These are phyloP conservation scores for Balamuthia mandrillaris DNA, from an alignment of 208 protist genomes.

Conservation along the genomic window DNA sequence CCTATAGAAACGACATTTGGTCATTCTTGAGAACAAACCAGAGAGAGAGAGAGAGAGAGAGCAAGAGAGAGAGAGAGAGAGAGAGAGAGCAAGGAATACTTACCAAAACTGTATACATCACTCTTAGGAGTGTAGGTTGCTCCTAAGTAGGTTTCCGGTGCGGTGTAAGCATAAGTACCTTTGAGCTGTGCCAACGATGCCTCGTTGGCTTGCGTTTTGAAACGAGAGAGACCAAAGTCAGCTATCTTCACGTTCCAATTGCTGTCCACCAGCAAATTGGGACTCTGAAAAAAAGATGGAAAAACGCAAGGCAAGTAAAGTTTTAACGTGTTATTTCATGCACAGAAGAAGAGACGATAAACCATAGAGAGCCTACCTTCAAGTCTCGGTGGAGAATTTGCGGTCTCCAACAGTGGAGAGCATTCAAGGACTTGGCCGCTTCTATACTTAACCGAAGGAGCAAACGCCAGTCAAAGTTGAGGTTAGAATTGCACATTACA, in stretches of 20 bases:
- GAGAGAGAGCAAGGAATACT: no score
- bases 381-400: constrained; percentile 4
- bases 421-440: not conserved
- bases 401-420: constrained; percentile 29
- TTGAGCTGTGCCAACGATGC: not conserved
- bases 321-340: no score
- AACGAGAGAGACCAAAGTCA: constrained; percentile 39
- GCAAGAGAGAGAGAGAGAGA: no score
- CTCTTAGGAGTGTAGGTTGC: not conserved
- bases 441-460: not conserved
- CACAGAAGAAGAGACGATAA: no score
- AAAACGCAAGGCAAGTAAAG: not conserved
- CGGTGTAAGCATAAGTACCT: constrained; percentile 9
- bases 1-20: not conserved
- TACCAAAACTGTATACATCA: constrained; percentile 35
- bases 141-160: not conserved
- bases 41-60: no score
- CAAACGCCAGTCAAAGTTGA: no score
- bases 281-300: not conserved
- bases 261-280: constrained; percentile 37
- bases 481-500: constrained; percentile 1
- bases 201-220: constrained; percentile 12
- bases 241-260: constrained; percentile 44
- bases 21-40: not conserved
- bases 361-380: not conserved